These are phyloP conservation scores for Verticillium tricorpus DNA, from an alignment of 2,329 filamentous ascomycete species.

Conservation along the genomic window DNA sequence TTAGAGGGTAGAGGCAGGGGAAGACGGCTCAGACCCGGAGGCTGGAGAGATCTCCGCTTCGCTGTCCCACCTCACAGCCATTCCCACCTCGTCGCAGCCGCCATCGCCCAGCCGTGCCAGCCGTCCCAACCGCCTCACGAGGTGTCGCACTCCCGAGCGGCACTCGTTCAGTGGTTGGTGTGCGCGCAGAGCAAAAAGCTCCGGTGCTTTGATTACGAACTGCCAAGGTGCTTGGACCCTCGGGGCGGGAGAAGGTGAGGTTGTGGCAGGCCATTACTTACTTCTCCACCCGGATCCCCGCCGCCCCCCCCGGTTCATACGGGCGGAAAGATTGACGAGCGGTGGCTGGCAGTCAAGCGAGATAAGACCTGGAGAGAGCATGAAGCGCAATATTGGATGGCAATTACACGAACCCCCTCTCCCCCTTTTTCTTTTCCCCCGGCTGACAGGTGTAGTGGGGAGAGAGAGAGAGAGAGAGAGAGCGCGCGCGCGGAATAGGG, in stretches of 20 bases:
- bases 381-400: constrained; percentile 1
- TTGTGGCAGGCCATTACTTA: neutral
- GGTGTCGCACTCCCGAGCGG: neutral
- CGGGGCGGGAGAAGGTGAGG: neutral
- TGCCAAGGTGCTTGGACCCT: neutral
- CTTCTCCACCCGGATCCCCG: neutral
- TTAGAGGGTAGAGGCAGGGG: neutral
- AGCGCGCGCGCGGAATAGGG: neutral
- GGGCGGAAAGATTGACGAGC: neutral
- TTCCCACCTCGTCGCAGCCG: neutral
- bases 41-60: neutral
- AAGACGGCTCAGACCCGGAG: neutral
- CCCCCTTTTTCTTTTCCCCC: too few relatives aligned
- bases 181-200: neutral
- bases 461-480: too few relatives aligned
- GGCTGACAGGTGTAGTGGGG: neutral
- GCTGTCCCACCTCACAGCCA: neutral
- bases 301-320: neutral
- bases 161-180: neutral
- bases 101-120: neutral
- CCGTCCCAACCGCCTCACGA: neutral
- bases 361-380: neutral
- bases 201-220: neutral
- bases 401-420: neutral
- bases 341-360: neutral